Conservation (phyloP, 2,329 filamentous ascomycete species). For the Alternaria sp. region DNA sequence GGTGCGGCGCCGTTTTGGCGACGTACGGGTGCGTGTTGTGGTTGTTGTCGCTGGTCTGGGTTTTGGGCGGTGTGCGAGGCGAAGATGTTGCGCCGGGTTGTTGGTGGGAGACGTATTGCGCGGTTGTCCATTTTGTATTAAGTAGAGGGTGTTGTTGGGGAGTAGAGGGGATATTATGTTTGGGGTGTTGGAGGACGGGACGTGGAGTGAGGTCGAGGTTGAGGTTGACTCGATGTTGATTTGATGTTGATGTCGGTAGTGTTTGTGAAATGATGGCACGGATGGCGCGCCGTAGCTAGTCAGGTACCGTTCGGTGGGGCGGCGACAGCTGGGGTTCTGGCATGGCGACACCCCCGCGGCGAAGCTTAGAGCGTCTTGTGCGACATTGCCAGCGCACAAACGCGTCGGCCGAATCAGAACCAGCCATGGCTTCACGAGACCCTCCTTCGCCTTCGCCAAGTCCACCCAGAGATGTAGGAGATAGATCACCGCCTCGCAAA, state of each 20-base stretch:
- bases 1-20: slow-evolving; percentile 32
- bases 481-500: slow-evolving; percentile 38
- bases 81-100: slow-evolving; percentile 44
- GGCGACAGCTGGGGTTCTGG: background rate
- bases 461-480: slow-evolving; percentile 17
- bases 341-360: slow-evolving; percentile 5
- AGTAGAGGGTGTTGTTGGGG: background rate
- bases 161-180: background rate
- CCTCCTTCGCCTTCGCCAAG: slow-evolving; percentile 16
- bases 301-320: slow-evolving; percentile 15
- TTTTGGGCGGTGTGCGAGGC: slow-evolving; percentile 30
- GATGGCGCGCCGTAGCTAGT: slow-evolving; percentile 20
- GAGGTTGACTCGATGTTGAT: background rate
- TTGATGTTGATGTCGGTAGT: background rate
- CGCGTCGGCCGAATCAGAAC: background rate
- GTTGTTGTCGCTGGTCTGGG: slow-evolving; percentile 17
- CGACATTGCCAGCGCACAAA: background rate
- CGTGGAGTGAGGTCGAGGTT: slow-evolving; percentile 2
- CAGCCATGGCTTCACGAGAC: background rate
- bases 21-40: slow-evolving; percentile 20
- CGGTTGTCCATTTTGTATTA: slow-evolving; percentile 29
- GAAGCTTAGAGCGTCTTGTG: background rate
- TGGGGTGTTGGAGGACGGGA: background rate
- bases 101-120: slow-evolving; percentile 37
- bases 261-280: slow-evolving; percentile 3